Conservation (phyloP, 345 rosid species). For the Odontarrhena argentea region DNA sequence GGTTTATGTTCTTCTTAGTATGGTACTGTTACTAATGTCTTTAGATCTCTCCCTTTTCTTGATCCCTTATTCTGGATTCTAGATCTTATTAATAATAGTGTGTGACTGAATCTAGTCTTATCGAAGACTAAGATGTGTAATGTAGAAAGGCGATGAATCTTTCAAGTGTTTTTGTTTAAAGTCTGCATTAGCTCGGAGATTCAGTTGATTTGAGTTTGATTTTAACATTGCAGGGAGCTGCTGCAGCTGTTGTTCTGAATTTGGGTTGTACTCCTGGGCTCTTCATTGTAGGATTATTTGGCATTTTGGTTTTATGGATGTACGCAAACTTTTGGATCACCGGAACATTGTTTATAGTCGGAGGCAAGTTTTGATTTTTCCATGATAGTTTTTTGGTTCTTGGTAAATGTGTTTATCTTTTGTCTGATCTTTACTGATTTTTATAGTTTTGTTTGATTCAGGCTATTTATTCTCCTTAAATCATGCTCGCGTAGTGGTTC, state of each 20-base stretch:
- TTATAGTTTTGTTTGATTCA: conserved; percentile 44
- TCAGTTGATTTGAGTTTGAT: conserved; percentile 11
- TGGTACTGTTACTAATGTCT: conserved; percentile 56
- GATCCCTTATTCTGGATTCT: conserved; percentile 6
- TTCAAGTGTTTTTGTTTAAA: background rate
- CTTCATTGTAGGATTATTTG: conserved; percentile 83
- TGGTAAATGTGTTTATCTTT: background rate
- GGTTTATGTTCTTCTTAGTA: conserved; percentile 74
- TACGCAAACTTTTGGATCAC: conserved; percentile 98
- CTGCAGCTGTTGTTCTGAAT: conserved; percentile 77
- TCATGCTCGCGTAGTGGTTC: conserved; percentile 88
- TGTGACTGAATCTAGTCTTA: no score
- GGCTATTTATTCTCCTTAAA: conserved; percentile 92
- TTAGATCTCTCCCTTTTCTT: background rate
- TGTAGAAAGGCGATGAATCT: background rate
- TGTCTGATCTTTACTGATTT: conserved; percentile 9
- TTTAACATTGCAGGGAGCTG: conserved; percentile 73
- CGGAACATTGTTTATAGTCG: conserved; percentile 85
- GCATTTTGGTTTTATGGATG: conserved; percentile 92
- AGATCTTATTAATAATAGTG: background rate
- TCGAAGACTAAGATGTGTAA: background rate
- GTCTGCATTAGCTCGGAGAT: conserved; percentile 19
- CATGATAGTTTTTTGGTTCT: conserved; percentile 4
- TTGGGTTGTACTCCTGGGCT: conserved; percentile 97
- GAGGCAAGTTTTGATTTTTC: conserved; percentile 60